Percentiles rank a stretch among this genome's conserved stretches.
Conservation (phyloP, 306 rosid genomes). For the Abrus precatorius region DNA sequence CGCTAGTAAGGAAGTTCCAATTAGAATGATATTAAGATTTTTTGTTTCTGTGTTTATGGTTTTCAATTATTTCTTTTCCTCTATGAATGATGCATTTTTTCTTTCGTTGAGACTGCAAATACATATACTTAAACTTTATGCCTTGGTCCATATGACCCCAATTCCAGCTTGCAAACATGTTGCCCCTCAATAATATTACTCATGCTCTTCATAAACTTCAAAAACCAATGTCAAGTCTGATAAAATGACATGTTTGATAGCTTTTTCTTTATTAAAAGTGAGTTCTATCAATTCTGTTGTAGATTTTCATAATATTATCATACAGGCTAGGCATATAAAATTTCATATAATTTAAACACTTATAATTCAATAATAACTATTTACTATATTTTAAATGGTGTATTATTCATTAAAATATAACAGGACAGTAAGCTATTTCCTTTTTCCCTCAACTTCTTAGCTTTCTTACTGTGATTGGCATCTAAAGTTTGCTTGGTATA, state of each 20-base stretch:
- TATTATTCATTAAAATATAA: too few relatives aligned
- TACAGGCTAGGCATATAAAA: too few relatives aligned
- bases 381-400: too few relatives aligned
- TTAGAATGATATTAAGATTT: not conserved
- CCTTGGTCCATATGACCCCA: not conserved
- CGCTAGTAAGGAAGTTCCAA: slow-evolving; percentile 43
- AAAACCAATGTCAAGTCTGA: too few relatives aligned
- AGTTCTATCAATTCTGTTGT: too few relatives aligned
- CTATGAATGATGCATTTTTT: not conserved
- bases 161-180: not conserved
- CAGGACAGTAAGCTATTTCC: not conserved
- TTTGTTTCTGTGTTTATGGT: not conserved
- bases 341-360: too few relatives aligned
- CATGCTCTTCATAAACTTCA: too few relatives aligned
- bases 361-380: too few relatives aligned
- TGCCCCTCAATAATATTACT: not conserved
- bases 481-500: not conserved
- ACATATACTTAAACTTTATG: not conserved
- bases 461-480: not conserved
- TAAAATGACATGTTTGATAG: too few relatives aligned
- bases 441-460: not conserved
- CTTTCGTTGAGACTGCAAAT: not conserved
- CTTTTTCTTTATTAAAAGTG: too few relatives aligned
- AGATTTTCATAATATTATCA: too few relatives aligned
- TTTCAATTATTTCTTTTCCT: not conserved